Base-by-base conservation (phyloP, 2,329 filamentous ascomycete genomes). In the Pezicula carpinea region DNA sequence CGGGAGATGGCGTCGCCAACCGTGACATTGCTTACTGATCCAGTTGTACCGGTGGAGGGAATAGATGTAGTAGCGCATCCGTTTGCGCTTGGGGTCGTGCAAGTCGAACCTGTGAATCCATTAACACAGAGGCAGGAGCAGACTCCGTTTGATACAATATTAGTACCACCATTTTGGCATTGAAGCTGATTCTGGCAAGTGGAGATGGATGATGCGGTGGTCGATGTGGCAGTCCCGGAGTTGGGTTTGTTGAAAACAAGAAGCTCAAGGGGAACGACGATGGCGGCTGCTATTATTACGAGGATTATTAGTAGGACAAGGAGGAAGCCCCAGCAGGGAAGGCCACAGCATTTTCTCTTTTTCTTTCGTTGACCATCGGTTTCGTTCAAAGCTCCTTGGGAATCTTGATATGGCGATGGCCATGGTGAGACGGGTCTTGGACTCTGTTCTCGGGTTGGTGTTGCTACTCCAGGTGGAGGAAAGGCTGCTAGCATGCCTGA, bases 41-140 rank as follows among this genome's bases (percentile, higher is more conserved):
- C 58, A 35, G 69, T 68, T 11, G 26, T 29, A 29, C 13, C 26
- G 26, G 26, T 29, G 4, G 26, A 29, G 13, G 26, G 26, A 18
- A 66, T 54, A 19, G 72, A 61, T 2, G 71, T 73, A 0, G 75
- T 81, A 6, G 76, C 74, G 58, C 83, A 87, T 39, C 72, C 74
- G 2, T 68, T 68, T 19, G 74, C 69, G 47, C 76, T 75, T 13
- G 71, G 66, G 13, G 67, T 68, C 2, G 67, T 72, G 60, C 84
- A 88, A 14, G 70, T 74, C 2, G 68, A 68, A 18, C 84, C 84
- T 0, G 87, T 91, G 64, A 92, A 97, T 1, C 91, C 89, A 58
- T 93, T 90, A 18, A 85, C 82, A 66, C 92, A 99, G 36, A 96
- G 81, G 64, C 92, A 99, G 11, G 84, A 85, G 68, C 92, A 97